phyloP scores from a whole-genome alignment of 768 basidiomycete genomes.

The Cystobasidium onofrii region DNA sequence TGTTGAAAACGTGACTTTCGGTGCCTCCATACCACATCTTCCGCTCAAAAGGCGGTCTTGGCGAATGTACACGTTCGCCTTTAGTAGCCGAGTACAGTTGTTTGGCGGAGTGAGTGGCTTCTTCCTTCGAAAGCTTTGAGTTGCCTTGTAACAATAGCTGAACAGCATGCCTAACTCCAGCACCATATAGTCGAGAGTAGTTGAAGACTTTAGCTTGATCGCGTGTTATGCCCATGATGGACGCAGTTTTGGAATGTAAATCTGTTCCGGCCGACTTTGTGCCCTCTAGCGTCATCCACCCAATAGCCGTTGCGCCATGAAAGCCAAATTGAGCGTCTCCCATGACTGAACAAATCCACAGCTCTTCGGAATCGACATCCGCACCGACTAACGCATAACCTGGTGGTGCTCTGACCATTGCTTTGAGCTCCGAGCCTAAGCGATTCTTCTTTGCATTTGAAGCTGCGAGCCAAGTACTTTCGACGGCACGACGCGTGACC shows the following conservation, averaged over 20 bases:
- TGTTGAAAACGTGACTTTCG: conserved; percentile 95
- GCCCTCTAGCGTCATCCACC: conserved; percentile 99
- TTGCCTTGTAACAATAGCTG: conserved; percentile 78
- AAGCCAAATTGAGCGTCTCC: conserved; percentile 95
- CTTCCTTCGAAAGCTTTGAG: conserved; percentile 63
- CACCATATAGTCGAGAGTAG: conserved; percentile 97
- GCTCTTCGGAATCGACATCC: conserved; percentile 95
- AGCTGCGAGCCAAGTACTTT: conserved; percentile 96
- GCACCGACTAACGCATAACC: conserved; percentile 95
- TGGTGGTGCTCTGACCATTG: conserved; percentile 88
- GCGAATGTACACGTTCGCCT: conserved; percentile 49
- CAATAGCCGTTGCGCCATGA: conserved; percentile 90
- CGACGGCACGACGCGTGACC: conserved; percentile 91
- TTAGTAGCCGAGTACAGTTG: conserved; percentile 87
- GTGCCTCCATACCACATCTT: conserved; percentile 97
- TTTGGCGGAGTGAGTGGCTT: conserved; percentile 71
- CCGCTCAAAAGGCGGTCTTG: conserved; percentile 46
- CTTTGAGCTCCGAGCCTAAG: conserved; percentile 95
- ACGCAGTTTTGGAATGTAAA: conserved; percentile 90
- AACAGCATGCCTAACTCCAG: conserved; percentile 87
- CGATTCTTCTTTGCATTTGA: conserved; percentile 96
- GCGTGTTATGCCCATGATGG: conserved; percentile 80
- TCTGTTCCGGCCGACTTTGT: conserved; percentile 92
- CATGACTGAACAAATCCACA: conserved; percentile 99
- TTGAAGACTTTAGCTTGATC: conserved; percentile 98